These are phyloP conservation scores for Fraxinus angustifolia DNA, from an alignment of 305 asterid species.

Conservation along the genomic window DNA sequence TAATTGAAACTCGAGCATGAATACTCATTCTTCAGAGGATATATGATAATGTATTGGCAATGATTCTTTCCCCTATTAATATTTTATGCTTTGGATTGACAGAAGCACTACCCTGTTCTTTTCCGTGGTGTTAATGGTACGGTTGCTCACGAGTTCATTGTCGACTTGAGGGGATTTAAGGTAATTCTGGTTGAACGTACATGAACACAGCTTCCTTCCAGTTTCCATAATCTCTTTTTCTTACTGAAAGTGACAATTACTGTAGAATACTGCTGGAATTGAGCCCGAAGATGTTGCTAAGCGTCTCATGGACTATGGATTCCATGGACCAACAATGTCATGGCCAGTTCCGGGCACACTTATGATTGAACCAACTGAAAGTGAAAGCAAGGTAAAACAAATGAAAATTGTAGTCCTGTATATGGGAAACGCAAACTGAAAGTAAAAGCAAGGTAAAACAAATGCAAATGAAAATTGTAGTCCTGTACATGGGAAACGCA, in stretches of 20 bases:
- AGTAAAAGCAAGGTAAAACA: slow-evolving; percentile 86
- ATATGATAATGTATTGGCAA: not conserved
- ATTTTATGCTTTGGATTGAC: slow-evolving; percentile 31
- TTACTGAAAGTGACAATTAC: slow-evolving; percentile 10
- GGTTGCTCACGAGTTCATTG: slow-evolving; percentile 84
- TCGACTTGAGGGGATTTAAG: slow-evolving; percentile 89
- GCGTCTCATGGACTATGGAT: slow-evolving; percentile 96
- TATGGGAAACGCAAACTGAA: slow-evolving; percentile 39
- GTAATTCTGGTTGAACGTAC: slow-evolving; percentile 28
- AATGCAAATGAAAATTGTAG: not conserved
- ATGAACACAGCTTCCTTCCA: not conserved
- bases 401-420: not conserved
- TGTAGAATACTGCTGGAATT: slow-evolving; percentile 83
- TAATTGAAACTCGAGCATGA: not conserved
- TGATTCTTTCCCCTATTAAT: slow-evolving; percentile 15
- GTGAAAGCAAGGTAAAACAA: slow-evolving; percentile 92
- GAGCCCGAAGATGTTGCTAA: slow-evolving; percentile 97
- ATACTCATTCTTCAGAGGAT: not conserved
- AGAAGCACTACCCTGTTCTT: slow-evolving; percentile 84
- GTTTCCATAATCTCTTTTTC: slow-evolving; percentile 4
- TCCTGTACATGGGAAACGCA: not conserved
- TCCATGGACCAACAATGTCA: slow-evolving; percentile 98
- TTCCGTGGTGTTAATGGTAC: slow-evolving; percentile 97
- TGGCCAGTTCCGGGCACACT: slow-evolving; percentile 99
- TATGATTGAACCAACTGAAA: slow-evolving; percentile 95